phyloP scores from a whole-genome alignment of 495 filamentous ascomycete species.

The Cercophora newfieldiana region DNA sequence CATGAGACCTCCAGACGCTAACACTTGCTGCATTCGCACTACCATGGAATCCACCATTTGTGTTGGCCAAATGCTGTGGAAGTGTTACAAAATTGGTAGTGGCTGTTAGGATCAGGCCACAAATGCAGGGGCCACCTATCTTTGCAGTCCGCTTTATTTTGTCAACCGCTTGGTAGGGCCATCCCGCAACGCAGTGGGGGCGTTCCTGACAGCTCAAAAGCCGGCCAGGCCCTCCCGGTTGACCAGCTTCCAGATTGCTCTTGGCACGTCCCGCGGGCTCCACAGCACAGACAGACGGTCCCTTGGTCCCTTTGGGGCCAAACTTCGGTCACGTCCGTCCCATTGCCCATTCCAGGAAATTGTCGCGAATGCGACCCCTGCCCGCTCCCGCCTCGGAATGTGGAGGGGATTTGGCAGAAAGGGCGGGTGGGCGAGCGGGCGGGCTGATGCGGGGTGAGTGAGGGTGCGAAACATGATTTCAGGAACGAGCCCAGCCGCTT shows the following conservation, averaged over 20 bases:
- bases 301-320: background rate
- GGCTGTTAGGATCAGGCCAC: no score
- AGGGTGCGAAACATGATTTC: slow-evolving; percentile 2
- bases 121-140: no score
- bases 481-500: background rate
- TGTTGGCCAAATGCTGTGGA: no score
- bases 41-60: no score
- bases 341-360: slow-evolving; percentile 17
- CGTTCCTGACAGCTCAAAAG: background rate
- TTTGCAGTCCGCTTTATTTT: no score
- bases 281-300: no score
- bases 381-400: background rate
- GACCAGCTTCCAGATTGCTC: slow-evolving; percentile 8
- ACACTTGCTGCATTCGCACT: no score
- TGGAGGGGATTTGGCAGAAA: slow-evolving; percentile 5
- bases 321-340: slow-evolving; percentile 5
- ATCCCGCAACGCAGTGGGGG: background rate
- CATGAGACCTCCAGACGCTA: no score
- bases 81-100: no score
- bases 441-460: background rate
- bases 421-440: background rate
- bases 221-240: slow-evolving; percentile 5
- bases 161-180: no score
- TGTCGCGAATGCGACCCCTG: slow-evolving; percentile 17
- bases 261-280: background rate